Evolutionary conservation across 2,329 filamentous ascomycete species (phyloP), one percentile per base, ranked within the genome.

Genomic region (Hypomyces perniciosus): DNA sequence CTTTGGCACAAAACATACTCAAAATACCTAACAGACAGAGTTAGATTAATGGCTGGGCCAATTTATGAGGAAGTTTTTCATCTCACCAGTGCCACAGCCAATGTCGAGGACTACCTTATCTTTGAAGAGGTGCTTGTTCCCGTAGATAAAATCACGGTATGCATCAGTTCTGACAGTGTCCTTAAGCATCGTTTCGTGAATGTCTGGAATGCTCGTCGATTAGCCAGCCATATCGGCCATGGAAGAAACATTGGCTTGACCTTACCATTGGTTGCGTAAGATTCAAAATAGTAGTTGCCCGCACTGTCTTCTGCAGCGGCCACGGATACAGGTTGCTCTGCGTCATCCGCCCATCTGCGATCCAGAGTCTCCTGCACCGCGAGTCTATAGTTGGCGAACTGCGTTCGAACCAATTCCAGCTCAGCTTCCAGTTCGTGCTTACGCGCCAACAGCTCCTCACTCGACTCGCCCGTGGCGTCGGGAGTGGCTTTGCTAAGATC

Each of bases 181-280:
- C 67, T 96, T 95, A 55, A 97, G 79, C 91, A 97, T 97, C 6
- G 87, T 90, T 65, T 96, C 90, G 67, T 97, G 91, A 50, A 97
- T 96, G 51, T 90, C 88, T 87, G 30, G 34, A 3, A 12, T 9
- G 46, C 56, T 13, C 56, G 46, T 26, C 27, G 12, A 10, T 10
- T n/a, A 46, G 28, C 34, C n/a, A 39, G 10, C 20, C 9, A 4
- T 20, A 6, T 12, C 27, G 7, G 10, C 28, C n/a, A 27, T 10
- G 9, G 29, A 7, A 30, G 6, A 20, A 27, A 4, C n/a, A 9
- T 30, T 13, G 10, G 26, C 26, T 39, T 59, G 74, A 55, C 13
- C 50, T 49, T 68, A 86, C 85, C 83, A 54, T 76, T 74, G 51
- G 74, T 71, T 8, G 79, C 77, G 57, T 80, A 85, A 13, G 82